Evolutionary conservation across 495 filamentous ascomycete species (phyloP).

Genomic region (Podospora pseudocomata): DNA sequence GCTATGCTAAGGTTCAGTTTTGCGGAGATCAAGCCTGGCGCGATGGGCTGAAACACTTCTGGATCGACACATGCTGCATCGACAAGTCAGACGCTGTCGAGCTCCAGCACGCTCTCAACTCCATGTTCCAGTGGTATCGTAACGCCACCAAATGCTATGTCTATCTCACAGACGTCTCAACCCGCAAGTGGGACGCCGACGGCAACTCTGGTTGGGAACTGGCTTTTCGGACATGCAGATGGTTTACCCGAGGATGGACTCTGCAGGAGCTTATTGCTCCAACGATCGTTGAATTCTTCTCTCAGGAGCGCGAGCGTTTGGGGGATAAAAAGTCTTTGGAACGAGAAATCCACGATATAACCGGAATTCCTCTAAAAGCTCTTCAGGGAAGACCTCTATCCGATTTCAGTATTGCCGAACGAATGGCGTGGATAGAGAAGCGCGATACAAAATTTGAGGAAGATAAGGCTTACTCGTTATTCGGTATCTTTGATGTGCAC

Average conservation of each 20-base stretch:
- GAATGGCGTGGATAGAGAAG: conserved; percentile 1
- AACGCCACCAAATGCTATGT: conserved; percentile 30
- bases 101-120: conserved; percentile 41
- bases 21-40: conserved; percentile 9
- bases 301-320: background rate
- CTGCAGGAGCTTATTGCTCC: conserved; percentile 1
- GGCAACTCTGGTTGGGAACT: conserved; percentile 1
- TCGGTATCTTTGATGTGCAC: conserved; percentile 3
- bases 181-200: background rate
- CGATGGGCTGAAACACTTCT: conserved; percentile 29
- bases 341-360: conserved; percentile 4
- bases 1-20: conserved; percentile 24
- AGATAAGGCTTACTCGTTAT: conserved; percentile 8
- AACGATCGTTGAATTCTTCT: conserved; percentile 1
- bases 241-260: too few species aligned
- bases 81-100: conserved; percentile 39
- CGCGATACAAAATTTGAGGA: conserved; percentile 6
- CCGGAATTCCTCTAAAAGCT: conserved; percentile 8
- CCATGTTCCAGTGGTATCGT: conserved; percentile 43
- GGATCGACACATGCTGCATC: conserved; percentile 44
- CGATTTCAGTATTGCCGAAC: conserved; percentile 5
- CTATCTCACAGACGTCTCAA: background rate
- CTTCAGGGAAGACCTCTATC: background rate
- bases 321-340: conserved; percentile 8
- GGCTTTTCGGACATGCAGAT: conserved; percentile 4